Conservation (phyloP, 371 early-diverging fungal genomes). For the Batkoa obscura region DNA sequence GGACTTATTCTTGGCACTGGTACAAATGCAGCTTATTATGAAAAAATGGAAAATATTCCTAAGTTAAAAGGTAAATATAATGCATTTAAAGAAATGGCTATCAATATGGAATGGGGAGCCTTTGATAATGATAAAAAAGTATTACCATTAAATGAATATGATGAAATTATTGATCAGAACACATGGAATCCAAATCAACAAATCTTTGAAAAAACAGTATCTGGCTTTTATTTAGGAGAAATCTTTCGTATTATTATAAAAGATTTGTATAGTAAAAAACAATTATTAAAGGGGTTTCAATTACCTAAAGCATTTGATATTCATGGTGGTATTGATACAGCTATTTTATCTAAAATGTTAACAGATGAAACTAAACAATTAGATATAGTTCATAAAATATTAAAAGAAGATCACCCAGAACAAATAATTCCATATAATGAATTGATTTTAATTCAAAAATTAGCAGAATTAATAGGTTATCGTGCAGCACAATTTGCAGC, state of each 20-base stretch:
- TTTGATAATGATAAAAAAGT: constrained; percentile 58
- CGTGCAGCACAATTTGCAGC: constrained; percentile 82
- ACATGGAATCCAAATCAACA: constrained; percentile 63
- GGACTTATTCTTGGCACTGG: constrained; percentile 94
- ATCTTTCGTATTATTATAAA: constrained; percentile 59
- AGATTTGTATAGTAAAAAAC: too few relatives aligned
- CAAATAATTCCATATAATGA: constrained; percentile 24
- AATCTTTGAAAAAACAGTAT: constrained; percentile 85
- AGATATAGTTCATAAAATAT: constrained; percentile 37
- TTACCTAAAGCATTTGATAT: constrained; percentile 41
- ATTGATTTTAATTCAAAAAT: constrained; percentile 55
- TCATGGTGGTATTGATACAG: constrained; percentile 66
- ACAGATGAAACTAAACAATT: constrained; percentile 50
- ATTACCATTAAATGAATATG: constrained; percentile 70
- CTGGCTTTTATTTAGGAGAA: constrained; percentile 91
- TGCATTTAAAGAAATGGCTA: constrained; percentile 49
- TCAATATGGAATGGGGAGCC: constrained; percentile 86
- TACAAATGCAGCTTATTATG: constrained; percentile 87
- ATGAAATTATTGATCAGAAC: constrained; percentile 61
- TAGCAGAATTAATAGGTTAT: constrained; percentile 70
- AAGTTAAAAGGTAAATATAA: constrained; percentile 26
- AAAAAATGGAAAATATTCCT: constrained; percentile 40
- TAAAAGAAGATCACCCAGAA: constrained; percentile 41
- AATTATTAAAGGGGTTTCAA: too few relatives aligned
- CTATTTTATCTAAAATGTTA: constrained; percentile 83